Base-by-base conservation (phyloP, 176 grass and related monocot genomes). In the sorghum (Sorghum bicolor) region DNA sequence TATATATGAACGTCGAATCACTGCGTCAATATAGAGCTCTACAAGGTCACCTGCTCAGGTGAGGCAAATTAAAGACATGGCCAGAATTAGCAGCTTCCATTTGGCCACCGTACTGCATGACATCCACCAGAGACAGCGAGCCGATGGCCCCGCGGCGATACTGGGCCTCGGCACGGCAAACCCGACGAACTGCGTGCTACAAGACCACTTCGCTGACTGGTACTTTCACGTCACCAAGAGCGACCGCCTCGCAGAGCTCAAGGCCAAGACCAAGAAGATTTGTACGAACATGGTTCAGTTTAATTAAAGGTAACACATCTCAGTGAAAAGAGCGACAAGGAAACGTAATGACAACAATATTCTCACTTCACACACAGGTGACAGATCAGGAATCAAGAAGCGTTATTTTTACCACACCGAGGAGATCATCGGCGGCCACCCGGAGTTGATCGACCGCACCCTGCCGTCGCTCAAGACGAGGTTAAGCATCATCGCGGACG, bases 251-350 rank as follows among this genome's bases (percentile, higher is more conserved):
- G 55, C 91, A 1, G 68, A 82, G 15, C 88, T 93, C 47, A 93
- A 93, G 32, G 91, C 89, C 65, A 93, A 93, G 81, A 87, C 83
- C 24, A 87, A 87, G 26, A 86, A 68, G 65, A 93, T 93, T 28
- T 93, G 91, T 93, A 63, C 33, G 91, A 90, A 37, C 2, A 15
- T n/a, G 0, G 4, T 68, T 4, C 19, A 24, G 1, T 3, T 22
- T 17, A 8, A 19, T 33, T 19, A 16, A 33, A 2, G 4, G 10
- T 28, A 62, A 61, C 11, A 31, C 29, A 20, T 19, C 16, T 5
- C 48, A 52, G 3, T 15, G 4, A 16, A 16, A 17, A 1, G 4
- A 50, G 16, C 14, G 10, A 6, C 40, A 1, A 19, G 4, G 19
- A 50, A 50, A 50, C 5, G 5, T 50, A 50, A 5, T 50, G 1